A percentile compares a stretch with the other conserved stretches of the same genome.
These are phyloP conservation scores for Arthroderma sp. DNA, from an alignment of 2,329 filamentous ascomycete genomes.

Conservation along the genomic window DNA sequence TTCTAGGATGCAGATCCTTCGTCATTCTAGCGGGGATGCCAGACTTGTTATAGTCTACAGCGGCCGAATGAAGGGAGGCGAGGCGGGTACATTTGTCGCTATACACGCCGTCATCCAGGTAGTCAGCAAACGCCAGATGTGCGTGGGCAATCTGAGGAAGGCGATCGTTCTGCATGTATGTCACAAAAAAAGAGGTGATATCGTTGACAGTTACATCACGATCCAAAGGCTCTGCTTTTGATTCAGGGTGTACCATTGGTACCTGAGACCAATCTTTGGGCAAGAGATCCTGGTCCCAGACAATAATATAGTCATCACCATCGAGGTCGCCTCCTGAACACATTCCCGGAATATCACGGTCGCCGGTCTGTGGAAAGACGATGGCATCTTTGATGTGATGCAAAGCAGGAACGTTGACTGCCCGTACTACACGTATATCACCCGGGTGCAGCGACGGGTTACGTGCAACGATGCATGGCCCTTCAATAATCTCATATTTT, in stretches of 20 bases:
- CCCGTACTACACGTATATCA: conserved; percentile 75
- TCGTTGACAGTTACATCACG: conserved; percentile 57
- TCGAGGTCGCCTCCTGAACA: conserved; percentile 92
- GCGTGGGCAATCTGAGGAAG: conserved; percentile 67
- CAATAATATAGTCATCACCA: conserved; percentile 87
- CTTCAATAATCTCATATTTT: conserved; percentile 54
- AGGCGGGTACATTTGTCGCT: conserved; percentile 58
- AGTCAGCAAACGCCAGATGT: conserved; percentile 68
- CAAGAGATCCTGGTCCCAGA: conserved; percentile 71
- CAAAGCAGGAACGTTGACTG: conserved; percentile 61
- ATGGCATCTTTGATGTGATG: conserved; percentile 72
- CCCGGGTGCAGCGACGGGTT: conserved; percentile 92
- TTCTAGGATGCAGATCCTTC: conserved; percentile 43
- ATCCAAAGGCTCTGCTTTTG: conserved; percentile 42
- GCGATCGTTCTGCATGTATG: conserved; percentile 82
- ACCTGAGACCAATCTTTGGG: conserved; percentile 55
- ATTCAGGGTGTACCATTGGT: conserved; percentile 63
- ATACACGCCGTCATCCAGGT: conserved; percentile 47
- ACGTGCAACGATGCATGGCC: conserved; percentile 69
- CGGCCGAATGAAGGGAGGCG: conserved; percentile 71
- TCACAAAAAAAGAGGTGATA: conserved; percentile 73
- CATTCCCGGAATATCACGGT: conserved; percentile 81
- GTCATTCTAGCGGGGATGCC: conserved; percentile 62
- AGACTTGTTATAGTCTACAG: conserved; percentile 90
- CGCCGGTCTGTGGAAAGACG: conserved; percentile 71